Evolutionary conservation across 495 filamentous ascomycete genomes (phyloP).

Genomic region (Venustampulla echinocandica): DNA sequence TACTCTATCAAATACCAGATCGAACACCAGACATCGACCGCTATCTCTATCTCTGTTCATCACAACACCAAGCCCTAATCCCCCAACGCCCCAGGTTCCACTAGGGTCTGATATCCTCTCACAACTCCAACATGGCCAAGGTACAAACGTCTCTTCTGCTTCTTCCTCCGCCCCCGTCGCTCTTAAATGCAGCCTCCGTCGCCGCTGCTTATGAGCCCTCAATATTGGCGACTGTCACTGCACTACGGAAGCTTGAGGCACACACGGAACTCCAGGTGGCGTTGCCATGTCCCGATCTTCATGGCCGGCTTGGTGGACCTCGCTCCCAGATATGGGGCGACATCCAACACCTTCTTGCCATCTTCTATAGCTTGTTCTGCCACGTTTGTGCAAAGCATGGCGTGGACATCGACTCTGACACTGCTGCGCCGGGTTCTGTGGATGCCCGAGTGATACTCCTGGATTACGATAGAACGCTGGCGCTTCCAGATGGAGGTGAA

Average conservation of each 20-base stretch:
- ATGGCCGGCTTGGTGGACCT: slow-evolving; percentile 32
- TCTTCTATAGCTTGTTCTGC: slow-evolving; percentile 69
- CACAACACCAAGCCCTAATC: too few species aligned
- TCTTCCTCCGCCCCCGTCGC: slow-evolving; percentile 47
- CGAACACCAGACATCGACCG: too few species aligned
- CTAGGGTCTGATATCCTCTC: too few species aligned
- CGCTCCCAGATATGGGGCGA: slow-evolving; percentile 49
- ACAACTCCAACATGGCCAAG: slow-evolving; percentile 14
- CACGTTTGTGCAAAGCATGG: slow-evolving; percentile 52
- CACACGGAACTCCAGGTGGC: slow-evolving; percentile 42
- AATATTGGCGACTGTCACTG: slow-evolving; percentile 37
- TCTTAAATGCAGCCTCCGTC: slow-evolving; percentile 34
- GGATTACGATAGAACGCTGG: slow-evolving; percentile 29
- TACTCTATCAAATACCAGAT: too few species aligned
- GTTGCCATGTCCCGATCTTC: slow-evolving; percentile 43
- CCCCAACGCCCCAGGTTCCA: too few species aligned
- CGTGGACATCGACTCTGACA: slow-evolving; percentile 49
- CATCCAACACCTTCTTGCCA: slow-evolving; percentile 62
- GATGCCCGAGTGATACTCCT: slow-evolving; percentile 69
- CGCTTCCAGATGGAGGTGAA: neutral
- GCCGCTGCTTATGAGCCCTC: slow-evolving; percentile 50
- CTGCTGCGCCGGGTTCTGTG: slow-evolving; percentile 61
- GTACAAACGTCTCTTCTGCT: slow-evolving; percentile 43
- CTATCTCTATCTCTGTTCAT: too few species aligned
- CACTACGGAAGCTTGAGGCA: slow-evolving; percentile 31